These are phyloP conservation scores for Colletotrichum costaricense DNA, from an alignment of 2,329 filamentous ascomycete species.

Conservation along the genomic window DNA sequence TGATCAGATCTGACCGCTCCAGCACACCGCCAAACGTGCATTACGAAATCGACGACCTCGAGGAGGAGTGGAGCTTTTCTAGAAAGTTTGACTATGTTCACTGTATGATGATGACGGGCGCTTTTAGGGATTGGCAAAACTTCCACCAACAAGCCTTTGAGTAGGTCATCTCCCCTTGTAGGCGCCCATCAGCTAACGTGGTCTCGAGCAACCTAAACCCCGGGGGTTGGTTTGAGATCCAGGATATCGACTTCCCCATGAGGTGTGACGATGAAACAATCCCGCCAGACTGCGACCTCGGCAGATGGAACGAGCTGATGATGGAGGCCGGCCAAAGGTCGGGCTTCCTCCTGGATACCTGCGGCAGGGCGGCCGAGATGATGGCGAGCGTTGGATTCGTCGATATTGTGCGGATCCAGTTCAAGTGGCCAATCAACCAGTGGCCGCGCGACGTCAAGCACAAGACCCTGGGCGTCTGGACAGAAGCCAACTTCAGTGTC, in stretches of 20 bases:
- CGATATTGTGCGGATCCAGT: conserved; percentile 39
- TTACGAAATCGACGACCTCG: conserved; percentile 70
- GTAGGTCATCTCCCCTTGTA: conserved; percentile 3
- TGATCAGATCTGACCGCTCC: conserved; percentile 16
- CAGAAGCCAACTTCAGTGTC: conserved; percentile 38
- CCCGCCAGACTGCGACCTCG: conserved; percentile 38
- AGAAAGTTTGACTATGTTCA: conserved; percentile 49
- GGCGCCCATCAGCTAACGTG: background rate
- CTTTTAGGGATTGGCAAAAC: conserved; percentile 41
- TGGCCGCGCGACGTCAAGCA: conserved; percentile 42
- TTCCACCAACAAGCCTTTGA: conserved; percentile 41
- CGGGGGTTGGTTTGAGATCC: conserved; percentile 51
- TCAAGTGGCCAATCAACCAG: conserved; percentile 43
- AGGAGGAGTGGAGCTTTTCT: conserved; percentile 57
- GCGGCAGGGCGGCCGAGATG: conserved; percentile 42
- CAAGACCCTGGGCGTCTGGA: conserved; percentile 42
- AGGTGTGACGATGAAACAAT: conserved; percentile 45
- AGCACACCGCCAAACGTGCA: conserved; percentile 54
- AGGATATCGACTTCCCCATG: conserved; percentile 48
- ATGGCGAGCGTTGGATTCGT: conserved; percentile 41
- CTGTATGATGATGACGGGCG: conserved; percentile 46
- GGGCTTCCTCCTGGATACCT: conserved; percentile 42
- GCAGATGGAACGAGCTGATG: conserved; percentile 44
- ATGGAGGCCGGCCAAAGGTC: conserved; percentile 42
- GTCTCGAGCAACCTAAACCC: conserved; percentile 43